Evolutionary conservation across 106 monocot species (phyloP).

Genomic region (Chionographis japonica): DNA sequence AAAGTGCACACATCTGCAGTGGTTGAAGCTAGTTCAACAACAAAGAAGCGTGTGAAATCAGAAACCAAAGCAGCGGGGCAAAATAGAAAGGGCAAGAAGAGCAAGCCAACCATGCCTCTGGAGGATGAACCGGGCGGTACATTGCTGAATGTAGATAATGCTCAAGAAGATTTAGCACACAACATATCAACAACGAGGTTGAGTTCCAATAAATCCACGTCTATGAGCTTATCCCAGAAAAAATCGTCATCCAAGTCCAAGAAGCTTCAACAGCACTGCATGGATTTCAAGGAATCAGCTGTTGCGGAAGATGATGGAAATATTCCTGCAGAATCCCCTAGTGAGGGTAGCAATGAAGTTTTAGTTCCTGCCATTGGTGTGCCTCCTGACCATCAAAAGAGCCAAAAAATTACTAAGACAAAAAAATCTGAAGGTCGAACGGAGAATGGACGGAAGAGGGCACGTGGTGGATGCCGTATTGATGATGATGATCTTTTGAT

Average conservation of each 20-base stretch:
- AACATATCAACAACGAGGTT: background rate
- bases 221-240: conserved; percentile 9
- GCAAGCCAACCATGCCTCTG: background rate
- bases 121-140: conserved; percentile 11
- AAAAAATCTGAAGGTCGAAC: conserved; percentile 26
- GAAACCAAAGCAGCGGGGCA: conserved; percentile 19
- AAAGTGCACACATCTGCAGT: background rate
- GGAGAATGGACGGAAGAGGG: conserved; percentile 36
- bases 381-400: conserved; percentile 12
- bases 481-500: conserved; percentile 86
- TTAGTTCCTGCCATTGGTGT: background rate
- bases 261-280: background rate
- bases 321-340: conserved; percentile 1
- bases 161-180: conserved; percentile 2
- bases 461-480: conserved; percentile 35
- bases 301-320: conserved; percentile 6
- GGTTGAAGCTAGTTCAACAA: conserved; percentile 12
- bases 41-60: conserved; percentile 19
- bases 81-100: conserved; percentile 11
- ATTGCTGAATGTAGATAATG: conserved; percentile 4
- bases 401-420: conserved; percentile 12
- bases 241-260: conserved; percentile 6
- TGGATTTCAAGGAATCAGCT: conserved; percentile 12
- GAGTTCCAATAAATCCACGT: conserved; percentile 2
- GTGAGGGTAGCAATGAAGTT: conserved; percentile 10